Base-by-base conservation (phyloP, 2,329 filamentous ascomycete species). In the Ophiostoma perfectum region DNA sequence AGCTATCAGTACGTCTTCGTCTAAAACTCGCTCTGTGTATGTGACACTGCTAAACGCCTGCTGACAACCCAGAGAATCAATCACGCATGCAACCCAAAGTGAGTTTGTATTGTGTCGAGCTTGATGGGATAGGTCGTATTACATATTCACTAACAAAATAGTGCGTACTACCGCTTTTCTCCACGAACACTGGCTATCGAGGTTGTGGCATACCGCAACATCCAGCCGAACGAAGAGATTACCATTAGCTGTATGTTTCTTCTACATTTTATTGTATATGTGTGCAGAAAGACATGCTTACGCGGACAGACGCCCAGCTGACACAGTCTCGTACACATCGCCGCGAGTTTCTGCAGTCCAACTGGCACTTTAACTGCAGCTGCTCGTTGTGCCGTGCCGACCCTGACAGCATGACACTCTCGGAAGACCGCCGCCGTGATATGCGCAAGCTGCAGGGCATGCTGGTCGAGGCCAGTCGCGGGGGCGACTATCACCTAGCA, bases 301-400 rank as follows among this genome's bases (percentile, higher is more conserved):
- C 18, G 4, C 4, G 27, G 5, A 1, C 8, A 55, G 49, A 71
- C 38, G 68, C 67, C 47, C 70, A 71, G n/a, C 62, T 71, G 5
- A 71, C 70, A 2, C 52, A 66, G 55, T 70, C 68, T 2, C 70
- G 69, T 38, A 70, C 68, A 3, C 65, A 64, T 14, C 70, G 70
- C 18, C 70, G 70, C 44, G 66, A 58, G 49, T 70, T 68, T 58
- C 65, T 71, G 14, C 68, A 70, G 39, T 39, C 66, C 44, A 70
- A 73, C 67, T 75, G 72, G 72, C 70, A 71, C 63, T 75, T 75
- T 70, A 72, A 73, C 62, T 75, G 74, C 70, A 72, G 68, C 45
- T 75, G 74, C 67, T 66, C 69, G 42, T 69, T 74, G 9, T 75
- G 74, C 69, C 67, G 72, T 5, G 67, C 73, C 8, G 52, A 70